Base-by-base conservation (phyloP, 169 alveolate genomes). In the Plasmodium berghei region DNA sequence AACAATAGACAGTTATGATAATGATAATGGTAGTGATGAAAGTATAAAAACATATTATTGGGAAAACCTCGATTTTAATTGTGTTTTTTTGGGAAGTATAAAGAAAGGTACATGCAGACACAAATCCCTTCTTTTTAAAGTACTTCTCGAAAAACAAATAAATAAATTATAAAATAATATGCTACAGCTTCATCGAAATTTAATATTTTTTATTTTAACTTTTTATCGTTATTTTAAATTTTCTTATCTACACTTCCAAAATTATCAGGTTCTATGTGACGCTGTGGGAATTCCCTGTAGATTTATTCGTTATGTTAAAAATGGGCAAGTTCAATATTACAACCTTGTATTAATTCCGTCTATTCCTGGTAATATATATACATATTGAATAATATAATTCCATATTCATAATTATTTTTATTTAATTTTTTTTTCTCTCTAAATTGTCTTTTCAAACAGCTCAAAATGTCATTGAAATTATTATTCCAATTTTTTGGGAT, bases 401-500 rank as follows among this genome's bases (percentile, higher is more conserved):
- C 59, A 5, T 52, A 3, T 8, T 6, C 20, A 6, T 52, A 12
- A 3, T 52, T 34, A 16, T 42, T 67, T 22, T 28, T 49, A 48
- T 18, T 69, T 46, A 9, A 46, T 6, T 62, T 62, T 62, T 24
- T 12, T 40, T 12, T 28, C 14, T 69, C 10, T 18, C 12, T 49
- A 20, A 6, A 6, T 52, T 8, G 0, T 42, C 9, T 69, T 46
- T 46, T 18, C 48, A 48, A 18, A 58, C 62, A 75, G 89, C 46
- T 14, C 64, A 75, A 48, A 75, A 75, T 12, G 26, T 63, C 26
- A n/a, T 42, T 12, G 89, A 75, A 24, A 26, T 66, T 55, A 63
- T 75, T n/a, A 63, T 75, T 14, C 89, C 89, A 2, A 62, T 75
- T 14, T 75, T 75, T 62, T 75, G 89, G 89, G 89, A 75, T 45